These are phyloP conservation scores for Ceratorhiza oryzae-sativae DNA, from an alignment of 1,284 basidiomycete species.

Conservation along the genomic window DNA sequence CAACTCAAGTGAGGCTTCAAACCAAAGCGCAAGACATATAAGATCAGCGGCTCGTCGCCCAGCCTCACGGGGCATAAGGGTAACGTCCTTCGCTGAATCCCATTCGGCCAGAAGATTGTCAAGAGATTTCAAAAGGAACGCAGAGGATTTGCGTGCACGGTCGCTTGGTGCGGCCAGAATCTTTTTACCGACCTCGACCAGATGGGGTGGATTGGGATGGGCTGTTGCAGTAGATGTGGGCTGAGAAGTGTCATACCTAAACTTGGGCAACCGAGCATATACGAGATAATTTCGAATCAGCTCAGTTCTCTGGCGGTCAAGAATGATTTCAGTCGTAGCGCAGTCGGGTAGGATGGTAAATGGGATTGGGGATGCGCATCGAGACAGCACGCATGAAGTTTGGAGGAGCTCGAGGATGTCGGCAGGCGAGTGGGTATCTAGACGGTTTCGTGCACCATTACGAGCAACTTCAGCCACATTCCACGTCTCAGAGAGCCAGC, in stretches of 20 bases:
- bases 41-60: constrained; percentile 73
- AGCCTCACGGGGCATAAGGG: constrained; percentile 53
- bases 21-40: constrained; percentile 67
- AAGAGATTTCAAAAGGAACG: constrained; percentile 66
- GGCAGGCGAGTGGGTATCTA: constrained; percentile 55
- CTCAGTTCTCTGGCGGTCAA: constrained; percentile 63
- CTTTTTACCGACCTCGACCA: background rate
- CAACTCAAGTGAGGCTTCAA: constrained; percentile 68
- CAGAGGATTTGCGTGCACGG: constrained; percentile 62
- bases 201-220: background rate
- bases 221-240: background rate
- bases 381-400: constrained; percentile 62
- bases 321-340: constrained; percentile 64
- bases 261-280: constrained; percentile 63
- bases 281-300: constrained; percentile 76
- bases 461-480: constrained; percentile 54
- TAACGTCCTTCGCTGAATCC: constrained; percentile 51
- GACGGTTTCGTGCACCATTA: constrained; percentile 54
- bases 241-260: background rate
- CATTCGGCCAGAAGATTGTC: constrained; percentile 61
- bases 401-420: constrained; percentile 73
- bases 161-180: constrained; percentile 14
- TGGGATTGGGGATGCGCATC: constrained; percentile 56
- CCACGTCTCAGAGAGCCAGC: constrained; percentile 85
- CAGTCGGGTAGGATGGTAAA: constrained; percentile 69